These are phyloP conservation scores for Hypoxylon trugodes DNA, from an alignment of 495 filamentous ascomycete species.

Conservation along the genomic window DNA sequence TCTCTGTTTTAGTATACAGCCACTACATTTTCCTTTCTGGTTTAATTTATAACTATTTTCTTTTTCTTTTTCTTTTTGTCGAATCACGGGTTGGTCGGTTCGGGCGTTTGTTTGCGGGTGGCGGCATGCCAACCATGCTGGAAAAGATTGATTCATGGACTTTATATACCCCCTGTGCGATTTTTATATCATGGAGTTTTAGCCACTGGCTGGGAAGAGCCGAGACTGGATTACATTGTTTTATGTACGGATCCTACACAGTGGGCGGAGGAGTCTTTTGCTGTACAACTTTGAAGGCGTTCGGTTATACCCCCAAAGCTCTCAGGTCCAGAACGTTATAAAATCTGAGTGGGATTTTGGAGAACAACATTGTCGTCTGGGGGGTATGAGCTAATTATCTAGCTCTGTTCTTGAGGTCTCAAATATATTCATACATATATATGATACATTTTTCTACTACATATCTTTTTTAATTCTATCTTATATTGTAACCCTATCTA, in stretches of 20 bases:
- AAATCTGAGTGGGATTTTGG: conserved; percentile 6
- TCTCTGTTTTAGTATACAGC: conserved; percentile 18
- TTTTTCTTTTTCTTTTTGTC: too few relatives aligned
- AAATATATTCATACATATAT: too few relatives aligned
- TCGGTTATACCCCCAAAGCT: conserved; percentile 23
- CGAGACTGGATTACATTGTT: conserved; percentile 13
- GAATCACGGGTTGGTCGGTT: conserved; percentile 1
- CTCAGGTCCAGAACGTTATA: conserved; percentile 12
- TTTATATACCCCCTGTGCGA: conserved; percentile 35
- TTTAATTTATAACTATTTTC: too few relatives aligned
- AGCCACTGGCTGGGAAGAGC: conserved; percentile 13
- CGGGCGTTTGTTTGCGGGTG: conserved; percentile 7
- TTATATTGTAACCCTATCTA: not conserved
- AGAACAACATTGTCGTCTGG: not conserved
- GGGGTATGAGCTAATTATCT: not conserved
- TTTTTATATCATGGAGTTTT: conserved; percentile 30
- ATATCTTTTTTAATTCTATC: not conserved
- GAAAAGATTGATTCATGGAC: conserved; percentile 32
- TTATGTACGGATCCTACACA: conserved; percentile 10
- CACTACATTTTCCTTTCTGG: not conserved
- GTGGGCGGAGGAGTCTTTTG: conserved; percentile 2
- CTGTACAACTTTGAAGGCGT: conserved; percentile 20
- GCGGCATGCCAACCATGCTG: conserved; percentile 5
- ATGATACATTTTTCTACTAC: too few relatives aligned
- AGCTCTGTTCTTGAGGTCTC: not conserved